phyloP scores from a whole-genome alignment of 495 filamentous ascomycete genomes.

The Lophium mytilinum region DNA sequence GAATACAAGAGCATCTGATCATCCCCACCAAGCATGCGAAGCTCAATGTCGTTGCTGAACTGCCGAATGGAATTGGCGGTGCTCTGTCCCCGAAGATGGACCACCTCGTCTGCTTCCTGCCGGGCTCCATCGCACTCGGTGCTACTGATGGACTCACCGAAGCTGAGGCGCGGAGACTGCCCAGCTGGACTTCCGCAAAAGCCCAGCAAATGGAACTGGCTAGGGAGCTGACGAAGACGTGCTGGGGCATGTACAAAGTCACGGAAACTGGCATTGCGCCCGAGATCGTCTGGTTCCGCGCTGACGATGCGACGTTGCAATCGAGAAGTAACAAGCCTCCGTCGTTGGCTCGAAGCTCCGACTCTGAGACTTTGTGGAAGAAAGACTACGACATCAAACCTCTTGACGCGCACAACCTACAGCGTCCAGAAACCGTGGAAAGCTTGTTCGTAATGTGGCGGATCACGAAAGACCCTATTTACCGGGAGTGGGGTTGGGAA shows the following conservation, averaged over 20 bases:
- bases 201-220: conserved; percentile 77
- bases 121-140: conserved; percentile 82
- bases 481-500: conserved; percentile 93
- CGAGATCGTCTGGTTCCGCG: conserved; percentile 81
- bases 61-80: conserved; percentile 59
- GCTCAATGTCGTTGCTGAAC: conserved; percentile 77
- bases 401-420: conserved; percentile 76
- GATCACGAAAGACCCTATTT: conserved; percentile 80
- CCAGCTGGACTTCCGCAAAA: conserved; percentile 63
- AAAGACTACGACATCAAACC: conserved; percentile 66
- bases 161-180: conserved; percentile 57
- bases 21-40: conserved; percentile 70
- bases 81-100: conserved; percentile 81
- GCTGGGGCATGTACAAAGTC: conserved; percentile 86
- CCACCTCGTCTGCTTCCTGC: conserved; percentile 91
- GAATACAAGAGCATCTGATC: conserved; percentile 80
- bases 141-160: conserved; percentile 73
- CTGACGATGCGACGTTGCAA: conserved; percentile 39
- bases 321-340: conserved; percentile 31
- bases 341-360: conserved; percentile 31
- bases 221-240: conserved; percentile 83
- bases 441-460: conserved; percentile 95
- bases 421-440: conserved; percentile 87
- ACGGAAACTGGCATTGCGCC: conserved; percentile 79
- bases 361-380: conserved; percentile 50